Conservation (phyloP, 768 basidiomycete species). For the Psilocybe sp. region DNA sequence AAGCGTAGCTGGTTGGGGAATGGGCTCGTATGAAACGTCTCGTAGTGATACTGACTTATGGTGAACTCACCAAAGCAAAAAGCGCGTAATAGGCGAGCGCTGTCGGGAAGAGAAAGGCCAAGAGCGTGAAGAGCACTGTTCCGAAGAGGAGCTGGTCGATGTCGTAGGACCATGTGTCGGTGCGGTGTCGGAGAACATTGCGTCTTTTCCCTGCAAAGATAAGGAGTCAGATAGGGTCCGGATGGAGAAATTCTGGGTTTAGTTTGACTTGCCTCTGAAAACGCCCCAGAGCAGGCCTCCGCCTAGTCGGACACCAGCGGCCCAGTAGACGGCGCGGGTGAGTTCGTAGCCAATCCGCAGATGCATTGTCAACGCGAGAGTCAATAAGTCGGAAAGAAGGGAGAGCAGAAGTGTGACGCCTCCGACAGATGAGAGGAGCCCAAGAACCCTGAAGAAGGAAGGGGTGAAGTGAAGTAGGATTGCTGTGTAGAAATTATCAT, state of each 20-base stretch:
- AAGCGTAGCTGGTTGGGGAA: constrained; percentile 29
- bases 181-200: constrained; percentile 84
- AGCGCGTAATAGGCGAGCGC: constrained; percentile 82
- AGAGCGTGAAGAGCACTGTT: constrained; percentile 81
- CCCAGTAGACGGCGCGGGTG: constrained; percentile 54
- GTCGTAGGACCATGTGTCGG: constrained; percentile 88
- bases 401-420: constrained; percentile 71
- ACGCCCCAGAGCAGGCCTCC: constrained; percentile 77
- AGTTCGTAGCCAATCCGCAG: constrained; percentile 67
- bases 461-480: constrained; percentile 22
- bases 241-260: not conserved
- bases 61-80: constrained; percentile 60
- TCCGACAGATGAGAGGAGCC: constrained; percentile 32
- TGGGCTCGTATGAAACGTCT: constrained; percentile 37
- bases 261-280: constrained; percentile 64
- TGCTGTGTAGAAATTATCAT: not conserved
- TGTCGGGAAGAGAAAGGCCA: constrained; percentile 83
- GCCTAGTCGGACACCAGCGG: constrained; percentile 53
- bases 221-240: not conserved
- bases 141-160: constrained; percentile 95
- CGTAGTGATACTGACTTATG: not conserved
- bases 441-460: constrained; percentile 9
- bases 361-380: constrained; percentile 63
- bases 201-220: constrained; percentile 72
- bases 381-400: constrained; percentile 61